Evolutionary conservation across 2,329 filamentous ascomycete genomes (phyloP).

Genomic region (Tolypocladium sp.): DNA sequence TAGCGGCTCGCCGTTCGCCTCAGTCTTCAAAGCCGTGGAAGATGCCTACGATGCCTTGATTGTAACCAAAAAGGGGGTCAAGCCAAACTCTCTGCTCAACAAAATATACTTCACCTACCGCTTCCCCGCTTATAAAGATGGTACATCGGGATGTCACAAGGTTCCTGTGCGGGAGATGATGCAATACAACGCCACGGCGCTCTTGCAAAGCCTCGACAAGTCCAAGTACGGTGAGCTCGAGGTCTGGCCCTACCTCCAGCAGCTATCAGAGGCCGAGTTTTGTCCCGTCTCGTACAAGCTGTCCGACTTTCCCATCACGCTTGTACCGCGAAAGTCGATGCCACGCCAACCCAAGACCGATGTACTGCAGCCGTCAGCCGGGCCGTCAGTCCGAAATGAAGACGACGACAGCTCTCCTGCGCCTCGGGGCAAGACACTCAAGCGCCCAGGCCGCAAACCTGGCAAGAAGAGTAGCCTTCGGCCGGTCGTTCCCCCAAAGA

Average conservation of each 20-base stretch:
- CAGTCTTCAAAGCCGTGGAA: constrained; percentile 17
- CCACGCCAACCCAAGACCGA: constrained; percentile 2
- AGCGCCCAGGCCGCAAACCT: constrained; percentile 20
- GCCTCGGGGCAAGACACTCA: constrained; percentile 17
- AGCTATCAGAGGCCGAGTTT: constrained; percentile 16
- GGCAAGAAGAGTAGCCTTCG: constrained; percentile 36
- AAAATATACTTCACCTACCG: constrained; percentile 22
- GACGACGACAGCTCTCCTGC: constrained; percentile 9
- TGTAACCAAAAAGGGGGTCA: constrained; percentile 13
- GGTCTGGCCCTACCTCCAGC: constrained; percentile 24
- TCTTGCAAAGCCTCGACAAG: constrained; percentile 25
- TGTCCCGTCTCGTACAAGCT: constrained; percentile 15
- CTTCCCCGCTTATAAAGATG: constrained; percentile 17
- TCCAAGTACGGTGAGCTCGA: constrained; percentile 21
- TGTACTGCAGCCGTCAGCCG: not conserved
- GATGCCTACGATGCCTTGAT: constrained; percentile 6
- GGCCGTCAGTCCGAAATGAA: constrained; percentile 1
- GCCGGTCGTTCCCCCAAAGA: constrained; percentile 30
- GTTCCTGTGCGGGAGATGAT: constrained; percentile 32
- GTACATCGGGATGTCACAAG: constrained; percentile 24
- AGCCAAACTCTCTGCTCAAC: constrained; percentile 11
- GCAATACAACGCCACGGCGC: constrained; percentile 31
- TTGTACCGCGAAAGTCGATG: constrained; percentile 13
- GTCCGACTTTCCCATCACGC: constrained; percentile 17
- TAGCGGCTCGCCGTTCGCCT: constrained; percentile 15